Base-by-base conservation (phyloP, 2,329 filamentous ascomycete species). In the Cladophialophora carrionii region DNA sequence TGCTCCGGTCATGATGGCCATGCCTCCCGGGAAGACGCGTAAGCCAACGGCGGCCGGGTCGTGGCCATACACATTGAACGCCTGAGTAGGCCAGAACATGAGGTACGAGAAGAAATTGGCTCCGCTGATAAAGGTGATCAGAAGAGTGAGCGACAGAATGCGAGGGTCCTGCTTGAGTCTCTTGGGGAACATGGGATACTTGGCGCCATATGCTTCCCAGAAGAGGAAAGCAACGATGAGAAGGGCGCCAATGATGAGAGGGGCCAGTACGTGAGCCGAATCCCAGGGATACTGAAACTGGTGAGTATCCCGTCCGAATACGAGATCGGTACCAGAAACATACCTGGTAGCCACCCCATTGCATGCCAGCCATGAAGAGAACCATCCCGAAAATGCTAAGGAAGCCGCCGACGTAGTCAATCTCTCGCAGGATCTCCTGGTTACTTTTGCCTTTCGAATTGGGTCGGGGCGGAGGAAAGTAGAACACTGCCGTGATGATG, bases 11-110 rank as follows among this genome's bases (percentile, higher is more conserved):
- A 90, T 79, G 71, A 90, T 88, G 20, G 82, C 82, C 63, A 89
- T 85, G 1, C 85, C 87, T 65, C 89, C 82, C 1, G 88, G 87
- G 4, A 90, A 74, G 48, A 84, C 85, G 61, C 87, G 83, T 62
- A 90, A 76, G 22, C 88, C 88, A 57, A 90, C 83, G 22, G 80
- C 81, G 20, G 88, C 75, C 0, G 87, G 86, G 67, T 89, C 85
- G 68, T 89, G 85, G 9, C 85, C 85, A 72, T 88, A 88, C 7
- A 88, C 83, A 69, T 88, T 88, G 76, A 85, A 87, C 0, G 84
- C 82, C 73, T 88, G 83, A 0, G 85, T 87, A 4, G 85, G 85
- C 86, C 86, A 89, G 73, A 88, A 86, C 74, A 80, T 79, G 34
- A 81, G 73, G 2, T 82, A 77, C 0, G 81, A 81, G 72, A 85